These are phyloP conservation scores for Colletotrichum sp. DNA, from an alignment of 2,329 filamentous ascomycete genomes.

Conservation along the genomic window DNA sequence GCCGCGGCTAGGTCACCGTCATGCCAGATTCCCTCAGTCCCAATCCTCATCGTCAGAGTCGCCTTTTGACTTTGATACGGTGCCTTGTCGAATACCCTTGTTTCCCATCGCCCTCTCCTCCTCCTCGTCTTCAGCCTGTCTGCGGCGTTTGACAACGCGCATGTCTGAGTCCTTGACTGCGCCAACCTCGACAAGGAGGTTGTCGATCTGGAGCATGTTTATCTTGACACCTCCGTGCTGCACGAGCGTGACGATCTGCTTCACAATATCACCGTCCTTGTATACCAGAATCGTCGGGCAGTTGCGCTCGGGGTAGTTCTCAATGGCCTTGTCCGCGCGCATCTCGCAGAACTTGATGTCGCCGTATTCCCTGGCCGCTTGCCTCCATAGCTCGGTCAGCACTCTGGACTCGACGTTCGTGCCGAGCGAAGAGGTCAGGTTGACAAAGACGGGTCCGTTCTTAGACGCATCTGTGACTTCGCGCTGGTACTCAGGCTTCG, in stretches of 20 bases:
- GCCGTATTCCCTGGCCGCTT: slow-evolving; percentile 83
- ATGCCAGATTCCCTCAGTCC: slow-evolving; percentile 49
- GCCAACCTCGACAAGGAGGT: slow-evolving; percentile 80
- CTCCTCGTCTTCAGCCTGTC: slow-evolving; percentile 64
- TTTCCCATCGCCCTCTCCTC: slow-evolving; percentile 59
- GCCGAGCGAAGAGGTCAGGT: slow-evolving; percentile 78
- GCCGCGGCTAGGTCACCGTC: not conserved
- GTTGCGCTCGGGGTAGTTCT: slow-evolving; percentile 93
- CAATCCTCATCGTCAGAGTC: slow-evolving; percentile 63
- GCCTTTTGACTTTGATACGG: slow-evolving; percentile 44
- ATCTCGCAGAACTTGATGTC: slow-evolving; percentile 99
- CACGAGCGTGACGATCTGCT: slow-evolving; percentile 87
- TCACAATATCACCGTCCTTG: slow-evolving; percentile 88
- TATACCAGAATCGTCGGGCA: slow-evolving; percentile 95
- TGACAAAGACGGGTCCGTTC: slow-evolving; percentile 73
- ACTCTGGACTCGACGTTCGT: slow-evolving; percentile 86
- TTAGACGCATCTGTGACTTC: slow-evolving; percentile 92
- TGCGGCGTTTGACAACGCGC: slow-evolving; percentile 69
- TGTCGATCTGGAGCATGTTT: slow-evolving; percentile 77
- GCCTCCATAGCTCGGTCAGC: slow-evolving; percentile 83
- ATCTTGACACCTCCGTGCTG: slow-evolving; percentile 77
- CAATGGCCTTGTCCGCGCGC: slow-evolving; percentile 88
- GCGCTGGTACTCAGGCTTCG: slow-evolving; percentile 90
- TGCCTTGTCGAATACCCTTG: slow-evolving; percentile 58
- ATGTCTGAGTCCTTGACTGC: slow-evolving; percentile 81